Percentiles rank a stretch among this genome's conserved stretches.
These are phyloP conservation scores for Ophidiomyces ophidiicola DNA, from an alignment of 2,329 filamentous ascomycete species.

Conservation along the genomic window DNA sequence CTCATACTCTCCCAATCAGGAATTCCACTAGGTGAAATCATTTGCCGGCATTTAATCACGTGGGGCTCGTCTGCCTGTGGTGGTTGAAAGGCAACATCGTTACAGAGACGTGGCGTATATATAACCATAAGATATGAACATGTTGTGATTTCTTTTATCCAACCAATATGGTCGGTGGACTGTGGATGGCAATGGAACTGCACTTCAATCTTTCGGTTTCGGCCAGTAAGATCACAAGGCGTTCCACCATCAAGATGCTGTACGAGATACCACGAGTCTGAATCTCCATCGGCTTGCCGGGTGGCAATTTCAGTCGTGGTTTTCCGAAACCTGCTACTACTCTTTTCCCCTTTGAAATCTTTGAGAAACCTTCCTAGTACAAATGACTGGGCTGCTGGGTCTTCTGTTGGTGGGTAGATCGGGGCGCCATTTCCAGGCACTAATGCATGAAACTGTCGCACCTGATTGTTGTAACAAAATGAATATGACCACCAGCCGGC, in stretches of 20 bases:
- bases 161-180: constrained; percentile 63
- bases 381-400: constrained; percentile 63
- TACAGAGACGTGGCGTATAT: constrained; percentile 76
- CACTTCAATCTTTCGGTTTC: constrained; percentile 71
- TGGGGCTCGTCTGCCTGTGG: constrained; percentile 67
- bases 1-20: constrained; percentile 35
- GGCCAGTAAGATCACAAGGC: constrained; percentile 71
- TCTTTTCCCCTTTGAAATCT: constrained; percentile 24
- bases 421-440: constrained; percentile 56
- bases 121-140: constrained; percentile 91
- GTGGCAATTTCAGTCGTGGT: constrained; percentile 42
- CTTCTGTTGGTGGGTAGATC: constrained; percentile 59
- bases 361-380: constrained; percentile 53
- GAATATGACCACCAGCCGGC: constrained; percentile 94
- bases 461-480: constrained; percentile 79
- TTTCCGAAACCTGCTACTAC: constrained; percentile 20
- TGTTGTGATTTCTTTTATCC: constrained; percentile 86
- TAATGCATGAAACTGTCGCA: constrained; percentile 82
- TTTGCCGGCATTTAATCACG: constrained; percentile 60
- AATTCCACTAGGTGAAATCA: constrained; percentile 49
- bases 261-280: constrained; percentile 76
- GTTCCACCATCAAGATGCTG: constrained; percentile 71
- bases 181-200: constrained; percentile 68
- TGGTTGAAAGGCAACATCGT: constrained; percentile 74
- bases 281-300: constrained; percentile 66